phyloP scores from a whole-genome alignment of 768 basidiomycete species.

The Phylloporus sp. region DNA sequence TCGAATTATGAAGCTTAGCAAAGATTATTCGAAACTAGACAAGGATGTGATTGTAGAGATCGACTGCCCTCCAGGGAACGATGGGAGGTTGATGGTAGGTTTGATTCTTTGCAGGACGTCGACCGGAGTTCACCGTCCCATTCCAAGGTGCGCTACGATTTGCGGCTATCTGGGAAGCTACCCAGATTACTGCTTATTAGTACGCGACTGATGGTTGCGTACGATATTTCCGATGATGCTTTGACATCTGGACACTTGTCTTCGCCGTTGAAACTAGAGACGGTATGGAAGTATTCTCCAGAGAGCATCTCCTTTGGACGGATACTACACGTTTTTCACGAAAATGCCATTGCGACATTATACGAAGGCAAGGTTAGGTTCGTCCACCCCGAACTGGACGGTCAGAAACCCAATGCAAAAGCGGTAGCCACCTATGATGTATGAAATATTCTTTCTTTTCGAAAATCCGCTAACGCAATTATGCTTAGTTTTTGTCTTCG shows the following conservation, averaged over 20 bases:
- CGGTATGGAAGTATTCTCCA: constrained; percentile 20
- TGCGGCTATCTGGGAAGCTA: constrained; percentile 23
- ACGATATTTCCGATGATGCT: constrained; percentile 21
- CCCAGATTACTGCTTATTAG: constrained; percentile 24
- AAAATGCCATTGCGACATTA: constrained; percentile 22
- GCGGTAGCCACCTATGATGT: constrained; percentile 19
- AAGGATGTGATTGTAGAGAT: constrained; percentile 24
- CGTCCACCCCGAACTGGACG: constrained; percentile 24
- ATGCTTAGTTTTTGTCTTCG: constrained; percentile 17
- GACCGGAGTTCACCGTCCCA: neutral
- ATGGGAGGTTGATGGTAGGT: constrained; percentile 25
- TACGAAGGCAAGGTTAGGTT: constrained; percentile 25
- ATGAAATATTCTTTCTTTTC: neutral
- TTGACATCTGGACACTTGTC: constrained; percentile 10
- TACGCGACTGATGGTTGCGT: constrained; percentile 28
- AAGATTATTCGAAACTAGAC: constrained; percentile 19
- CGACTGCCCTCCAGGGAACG: constrained; percentile 26
- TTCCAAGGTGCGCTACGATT: constrained; percentile 26
- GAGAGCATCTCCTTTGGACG: constrained; percentile 24
- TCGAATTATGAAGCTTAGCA: constrained; percentile 28
- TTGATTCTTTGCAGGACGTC: neutral
- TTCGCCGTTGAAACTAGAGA: constrained; percentile 6
- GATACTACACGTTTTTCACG: constrained; percentile 26
- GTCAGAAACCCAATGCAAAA: constrained; percentile 10
- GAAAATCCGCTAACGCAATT: neutral